These are phyloP conservation scores for Candida anutae DNA, from an alignment of 1,139 yeast species.

Conservation along the genomic window DNA sequence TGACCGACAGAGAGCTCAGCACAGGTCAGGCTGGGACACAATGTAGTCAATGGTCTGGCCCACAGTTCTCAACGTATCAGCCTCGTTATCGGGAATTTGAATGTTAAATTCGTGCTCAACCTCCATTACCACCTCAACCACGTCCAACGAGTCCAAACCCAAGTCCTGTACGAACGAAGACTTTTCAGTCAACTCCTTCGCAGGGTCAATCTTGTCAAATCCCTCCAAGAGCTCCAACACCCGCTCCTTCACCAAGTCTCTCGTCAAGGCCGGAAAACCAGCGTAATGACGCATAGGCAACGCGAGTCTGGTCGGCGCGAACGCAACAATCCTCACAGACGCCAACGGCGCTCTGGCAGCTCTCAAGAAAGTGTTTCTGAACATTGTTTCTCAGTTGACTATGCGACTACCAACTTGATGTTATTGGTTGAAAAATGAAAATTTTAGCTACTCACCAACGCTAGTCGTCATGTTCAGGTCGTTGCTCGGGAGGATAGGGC, in stretches of 20 bases:
- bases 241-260: constrained; percentile 68
- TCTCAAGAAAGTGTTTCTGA: no score
- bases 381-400: no score
- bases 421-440: no score
- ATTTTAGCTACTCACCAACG: no score
- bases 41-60: constrained; percentile 77
- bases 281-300: constrained; percentile 59
- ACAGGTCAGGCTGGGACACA: constrained; percentile 62
- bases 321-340: no score
- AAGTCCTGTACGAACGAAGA: constrained; percentile 67
- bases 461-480: no score
- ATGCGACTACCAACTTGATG: no score
- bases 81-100: constrained; percentile 81
- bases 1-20: no score
- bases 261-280: constrained; percentile 57
- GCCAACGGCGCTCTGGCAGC: no score
- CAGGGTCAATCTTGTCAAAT: constrained; percentile 56
- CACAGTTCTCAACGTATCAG: constrained; percentile 75
- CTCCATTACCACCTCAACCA: constrained; percentile 86
- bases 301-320: no score
- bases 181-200: constrained; percentile 44
- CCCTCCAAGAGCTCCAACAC: constrained; percentile 73
- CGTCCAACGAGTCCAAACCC: constrained; percentile 81
- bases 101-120: constrained; percentile 75
- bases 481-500: no score